Base-by-base conservation (phyloP, 2,329 filamentous ascomycete species). In the Gliomastix tumulicola region DNA sequence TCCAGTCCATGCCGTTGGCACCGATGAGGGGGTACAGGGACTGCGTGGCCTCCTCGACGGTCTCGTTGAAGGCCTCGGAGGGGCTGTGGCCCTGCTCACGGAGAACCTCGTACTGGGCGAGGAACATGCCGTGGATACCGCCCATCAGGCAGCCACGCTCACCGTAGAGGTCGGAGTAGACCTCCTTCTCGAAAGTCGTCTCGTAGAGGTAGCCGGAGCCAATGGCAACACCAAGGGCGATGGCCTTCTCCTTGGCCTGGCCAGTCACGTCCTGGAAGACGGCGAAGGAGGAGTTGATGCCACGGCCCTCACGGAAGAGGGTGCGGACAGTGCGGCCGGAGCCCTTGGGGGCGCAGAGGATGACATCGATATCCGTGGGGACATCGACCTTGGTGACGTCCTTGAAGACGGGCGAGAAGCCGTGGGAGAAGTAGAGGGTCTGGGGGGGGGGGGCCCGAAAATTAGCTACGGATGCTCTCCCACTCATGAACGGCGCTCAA, bases 341-440 rank as follows among this genome's bases (percentile, higher is more conserved):
- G 60, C 92, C 92, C 82, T 98, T 98, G 71, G 92, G 92, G 51
- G 92, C 92, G 59, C 94, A 89, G 63, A 98, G 90, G 78, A 98
- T 98, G 67, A 98, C 92, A 67, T 98, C 92, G 62, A 98, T 85
- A 71, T 97, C 85, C 50, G 66, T 79, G 69, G 92, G 92, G 46
- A 96, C 87, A 46, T 98, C 92, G 63, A 98, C 92, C 71, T 96
- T 94, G 79, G 92, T 98, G 63, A 92, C 82, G 66, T 95, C 84
- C 79, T 96, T 96, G 87, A 98, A 98, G 69, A 98, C 89, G 63
- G 92, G 92, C 46, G 92, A 97, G 86, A 98, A 98, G 61, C 92
- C 92, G 81, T 98, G 92, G 54, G 92, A 97, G 81, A 98, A 98
- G 84, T 98, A 98, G 54, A 98, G 87, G 44, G 92, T 98, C 90